phyloP scores from a whole-genome alignment of 768 basidiomycete genomes.

The Hericium erinaceus region DNA sequence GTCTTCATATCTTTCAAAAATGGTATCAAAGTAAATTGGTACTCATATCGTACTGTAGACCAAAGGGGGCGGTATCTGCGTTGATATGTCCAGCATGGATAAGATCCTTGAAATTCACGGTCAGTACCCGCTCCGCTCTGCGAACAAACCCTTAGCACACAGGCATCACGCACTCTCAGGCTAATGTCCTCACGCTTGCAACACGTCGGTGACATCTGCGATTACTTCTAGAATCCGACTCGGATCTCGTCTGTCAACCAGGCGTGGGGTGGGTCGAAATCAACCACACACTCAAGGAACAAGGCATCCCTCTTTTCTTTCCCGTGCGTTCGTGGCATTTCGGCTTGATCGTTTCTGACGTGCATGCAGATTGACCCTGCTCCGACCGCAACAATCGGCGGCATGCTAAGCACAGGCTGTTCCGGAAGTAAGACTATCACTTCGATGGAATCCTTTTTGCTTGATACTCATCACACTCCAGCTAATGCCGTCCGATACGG shows the following conservation, averaged over 20 bases:
- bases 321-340: conserved; percentile 37
- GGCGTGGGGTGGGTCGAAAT: conserved; percentile 65
- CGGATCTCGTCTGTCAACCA: conserved; percentile 67
- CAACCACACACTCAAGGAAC: conserved; percentile 54
- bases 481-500: conserved; percentile 83
- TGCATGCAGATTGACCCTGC: conserved; percentile 50
- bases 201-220: no score
- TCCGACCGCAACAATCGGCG: conserved; percentile 75
- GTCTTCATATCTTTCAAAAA: neutral
- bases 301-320: conserved; percentile 78
- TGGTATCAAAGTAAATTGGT: neutral
- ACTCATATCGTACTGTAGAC: neutral
- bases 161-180: no score
- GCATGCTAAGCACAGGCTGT: conserved; percentile 82
- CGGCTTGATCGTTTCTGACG: neutral
- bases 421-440: conserved; percentile 51
- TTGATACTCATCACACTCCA: conserved; percentile 12
- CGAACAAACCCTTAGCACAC: no score
- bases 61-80: conserved; percentile 56
- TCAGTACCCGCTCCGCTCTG: conserved; percentile 18
- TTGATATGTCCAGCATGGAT: conserved; percentile 76
- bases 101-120: conserved; percentile 67
- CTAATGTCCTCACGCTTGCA: no score
- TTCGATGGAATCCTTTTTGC: no score
- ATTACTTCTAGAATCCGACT: conserved; percentile 44